Evolutionary conservation across 2,329 filamentous ascomycete species (phyloP).

Genomic region (Epichloe sibirici): DNA sequence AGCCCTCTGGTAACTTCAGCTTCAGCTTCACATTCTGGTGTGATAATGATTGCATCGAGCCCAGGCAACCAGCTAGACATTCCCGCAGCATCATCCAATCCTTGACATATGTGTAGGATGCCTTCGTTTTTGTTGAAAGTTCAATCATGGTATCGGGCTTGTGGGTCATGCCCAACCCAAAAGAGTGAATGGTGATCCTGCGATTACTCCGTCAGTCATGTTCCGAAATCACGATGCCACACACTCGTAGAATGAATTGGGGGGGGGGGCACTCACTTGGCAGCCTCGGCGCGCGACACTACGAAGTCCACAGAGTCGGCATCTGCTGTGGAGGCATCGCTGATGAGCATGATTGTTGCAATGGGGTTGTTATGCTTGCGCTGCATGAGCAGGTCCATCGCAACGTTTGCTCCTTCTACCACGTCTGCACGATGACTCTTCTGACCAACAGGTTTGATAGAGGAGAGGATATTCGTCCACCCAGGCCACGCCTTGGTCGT

Average conservation of each 20-base stretch:
- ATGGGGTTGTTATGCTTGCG: constrained; percentile 92
- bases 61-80: constrained; percentile 85
- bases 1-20: constrained; percentile 86
- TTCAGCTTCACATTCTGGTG: constrained; percentile 97
- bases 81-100: constrained; percentile 99
- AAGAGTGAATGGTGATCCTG: constrained; percentile 89
- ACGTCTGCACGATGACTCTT: constrained; percentile 95
- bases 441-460: constrained; percentile 86
- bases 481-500: constrained; percentile 89
- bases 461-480: constrained; percentile 75
- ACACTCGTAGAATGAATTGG: no score
- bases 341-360: constrained; percentile 90
- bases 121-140: constrained; percentile 87
- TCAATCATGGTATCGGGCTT: constrained; percentile 99
- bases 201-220: background rate
- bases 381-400: constrained; percentile 98
- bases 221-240: no score
- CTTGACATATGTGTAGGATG: constrained; percentile 95
- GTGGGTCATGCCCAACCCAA: constrained; percentile 90
- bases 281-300: constrained; percentile 88
- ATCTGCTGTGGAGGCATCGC: constrained; percentile 90
- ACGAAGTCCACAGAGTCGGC: constrained; percentile 95
- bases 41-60: constrained; percentile 84
- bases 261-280: constrained; percentile 52
- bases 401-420: constrained; percentile 92